Evolutionary conservation across 805 yeast species (phyloP), one percentile per base, ranked within the genome.

Genomic region (Barnettozyma californica): DNA sequence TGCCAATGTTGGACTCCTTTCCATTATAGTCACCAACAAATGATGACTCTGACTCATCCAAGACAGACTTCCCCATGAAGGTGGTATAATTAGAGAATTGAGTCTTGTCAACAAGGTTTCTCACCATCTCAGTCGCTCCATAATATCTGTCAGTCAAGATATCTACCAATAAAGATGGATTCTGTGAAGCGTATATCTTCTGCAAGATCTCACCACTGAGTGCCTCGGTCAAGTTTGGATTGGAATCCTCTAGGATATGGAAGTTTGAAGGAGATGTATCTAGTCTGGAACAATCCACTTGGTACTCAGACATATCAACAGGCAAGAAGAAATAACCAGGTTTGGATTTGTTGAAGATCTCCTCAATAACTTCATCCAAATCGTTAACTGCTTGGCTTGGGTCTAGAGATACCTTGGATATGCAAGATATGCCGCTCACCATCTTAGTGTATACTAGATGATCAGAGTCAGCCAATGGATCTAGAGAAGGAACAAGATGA

Each of bases 251-350:
- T 2, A 62, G 52, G 16, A 53, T 52, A 45, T 61, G 60, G 44
- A 51, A 55, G 53, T 69, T 45, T 4, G 58, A 54, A 29, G 74
- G 71, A 6, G 53, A 54, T 8, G 61, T 26, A 26, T 18, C 27
- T 37, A 81, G 67, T 45, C 69, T 64, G 2, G 68, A 52, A 10
- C 64, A 62, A 49, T 68, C 68, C 47, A 81, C 71, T 5, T 59
- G 33, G 13, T 56, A 51, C 46, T 81, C 79, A 9, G 80, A 77
- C 54, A 87, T 64, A 62, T 90, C 91, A 39, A 77, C 69, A 1
- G 97, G 97, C 42, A 91, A 64, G 62, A 80, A 87, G 43, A 90
- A 63, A 59, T 85, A 90, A 14, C 95, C 97, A 0, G 97, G 97
- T 62, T 83, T 80, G 35, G 83, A 80, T 41, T 76, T 71, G 35